Conservation (phyloP, 352 stramenopile genomes). For the Globisporangium canariense region DNA sequence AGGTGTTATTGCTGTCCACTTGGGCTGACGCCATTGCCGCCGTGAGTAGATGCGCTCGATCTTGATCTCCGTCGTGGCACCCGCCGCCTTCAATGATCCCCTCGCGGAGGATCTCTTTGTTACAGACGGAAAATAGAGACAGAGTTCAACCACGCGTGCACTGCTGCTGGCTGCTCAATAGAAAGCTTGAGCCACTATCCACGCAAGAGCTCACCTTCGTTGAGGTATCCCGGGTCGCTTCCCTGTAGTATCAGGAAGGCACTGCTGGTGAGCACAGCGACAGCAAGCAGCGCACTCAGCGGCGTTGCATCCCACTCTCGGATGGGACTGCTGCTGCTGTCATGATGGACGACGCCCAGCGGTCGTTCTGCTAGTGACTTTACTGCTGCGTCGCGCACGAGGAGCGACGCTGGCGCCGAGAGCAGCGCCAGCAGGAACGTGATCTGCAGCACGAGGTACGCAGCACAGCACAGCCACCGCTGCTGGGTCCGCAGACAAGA, state of each 20-base stretch:
- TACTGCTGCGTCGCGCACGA: not conserved
- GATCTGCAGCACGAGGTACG: not conserved
- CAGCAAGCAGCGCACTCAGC: constrained; percentile 4
- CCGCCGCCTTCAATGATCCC: not conserved
- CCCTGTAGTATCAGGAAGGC: constrained; percentile 30
- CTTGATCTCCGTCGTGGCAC: not conserved
- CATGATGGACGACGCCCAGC: too few relatives aligned
- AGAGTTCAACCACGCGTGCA: not conserved
- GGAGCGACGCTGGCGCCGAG: not conserved
- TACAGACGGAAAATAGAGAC: not conserved
- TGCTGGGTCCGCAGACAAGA: not conserved
- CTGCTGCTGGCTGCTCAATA: too few relatives aligned
- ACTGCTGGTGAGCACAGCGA: constrained; percentile 7
- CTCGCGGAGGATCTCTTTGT: not conserved
- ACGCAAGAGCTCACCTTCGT: constrained; percentile 20
- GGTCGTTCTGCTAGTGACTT: too few relatives aligned
- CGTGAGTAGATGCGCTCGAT: not conserved
- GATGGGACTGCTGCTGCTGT: not conserved
- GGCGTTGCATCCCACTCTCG: not conserved
- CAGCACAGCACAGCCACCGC: not conserved
- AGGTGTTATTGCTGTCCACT: not conserved
- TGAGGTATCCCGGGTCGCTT: constrained; percentile 40
- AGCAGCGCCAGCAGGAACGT: constrained; percentile 6
- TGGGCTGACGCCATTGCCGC: not conserved
- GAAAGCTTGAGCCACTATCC: not conserved